Base-by-base conservation (phyloP, 73 alveolate species). In the Paramecium octaurelia region DNA sequence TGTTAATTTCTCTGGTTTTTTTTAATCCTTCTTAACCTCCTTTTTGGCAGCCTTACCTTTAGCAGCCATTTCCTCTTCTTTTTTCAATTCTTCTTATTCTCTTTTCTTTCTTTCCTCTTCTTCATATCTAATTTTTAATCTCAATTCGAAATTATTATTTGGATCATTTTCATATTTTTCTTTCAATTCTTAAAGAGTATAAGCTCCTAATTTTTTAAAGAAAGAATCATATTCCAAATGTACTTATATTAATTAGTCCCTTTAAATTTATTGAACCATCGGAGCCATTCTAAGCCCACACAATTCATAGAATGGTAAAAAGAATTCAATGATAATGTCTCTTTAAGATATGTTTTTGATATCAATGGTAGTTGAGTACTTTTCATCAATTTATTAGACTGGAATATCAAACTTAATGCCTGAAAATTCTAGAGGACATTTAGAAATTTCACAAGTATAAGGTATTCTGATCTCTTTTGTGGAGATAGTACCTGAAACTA, bases 241-340 rank as follows among this genome's bases (percentile, higher is more conserved):
- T 12, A 86, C 88, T 59, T 88, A 94, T 23, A 64, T 40, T 68
- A 88, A 89, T 87, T 58, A 88, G 54, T 95, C 96, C 75, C 92
- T 76, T 75, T 86, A 48, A 1, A 96, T 86, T 44, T 94, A 93
- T 38, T 75, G 92, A 64, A 97, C 99, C 80, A 95, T 70, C 9
- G 99, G 99, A 38, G 97, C 96, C 80, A 97, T 85, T 83, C 64
- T 92, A 24, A 97, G 43, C 3, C 99, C 99, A 38, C 96, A 60
- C 10, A 95, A 83, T 84, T 93, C 76, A 75, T 88, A 88, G 23
- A 93, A 88, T 7, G 99, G 99, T 10, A 96, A 95, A 34, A 86
- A 92, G 16, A 96, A 85, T 84, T 97, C 99, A 48, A 96, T 92
- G 27, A 96, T 86, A 20, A 86, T 88, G 16, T 92, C 93, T 85